Base-by-base conservation (phyloP, 2,329 filamentous ascomycete genomes). In the Phyllosticta capitalensis region DNA sequence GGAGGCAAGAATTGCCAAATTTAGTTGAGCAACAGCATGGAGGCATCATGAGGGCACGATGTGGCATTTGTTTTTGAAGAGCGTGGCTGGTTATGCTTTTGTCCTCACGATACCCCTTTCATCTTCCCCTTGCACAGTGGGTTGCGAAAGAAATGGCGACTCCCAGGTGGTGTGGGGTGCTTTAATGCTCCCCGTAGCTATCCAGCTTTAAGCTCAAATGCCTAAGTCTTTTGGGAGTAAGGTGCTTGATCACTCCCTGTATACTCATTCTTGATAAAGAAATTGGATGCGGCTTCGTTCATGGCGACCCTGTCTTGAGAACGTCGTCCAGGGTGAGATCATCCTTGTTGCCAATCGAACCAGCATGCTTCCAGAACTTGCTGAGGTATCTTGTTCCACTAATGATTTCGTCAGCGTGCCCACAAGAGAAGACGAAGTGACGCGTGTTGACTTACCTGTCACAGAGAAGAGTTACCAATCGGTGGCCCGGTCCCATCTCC, bases 381-480 rank as follows among this genome's bases (percentile, higher is more conserved):
- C 87, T 91, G 56, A 94, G 72, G 72, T 94, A 89, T 64, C 90
- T 80, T 9, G 85, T 85, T n/a, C 90, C 88, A 63, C 72, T 74
- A 6, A 61, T 57, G 20, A 19, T 68, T 22, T 68, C 63, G 55
- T 49, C 26, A n/a, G 5, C 20, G 26, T 22, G 5, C 7, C 49
- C 21, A 5, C 19, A 33, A 2, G 52, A 19, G 7, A 5, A 22
- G 33, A 56, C 55, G n/a, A 19, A 21, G 9, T 28, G 52, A 17
- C 7, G 9, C 5, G n/a, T n/a, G 20, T 50, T 10, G 20, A 53
- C 65, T 65, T 62, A 72, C 71, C 72, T 72, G 74, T 95, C 90
- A 71, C 89, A 94, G 7, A 94, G 75, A n/a, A 95, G 78, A 0
- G 90, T 94, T n/a, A 92, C 88, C 50, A 95, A 83, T 48, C 79